A percentile compares a stretch with the other conserved stretches of the same genome.
Conservation (phyloP, 2,329 filamentous ascomycete genomes). For the Clonostachys byssicola region DNA sequence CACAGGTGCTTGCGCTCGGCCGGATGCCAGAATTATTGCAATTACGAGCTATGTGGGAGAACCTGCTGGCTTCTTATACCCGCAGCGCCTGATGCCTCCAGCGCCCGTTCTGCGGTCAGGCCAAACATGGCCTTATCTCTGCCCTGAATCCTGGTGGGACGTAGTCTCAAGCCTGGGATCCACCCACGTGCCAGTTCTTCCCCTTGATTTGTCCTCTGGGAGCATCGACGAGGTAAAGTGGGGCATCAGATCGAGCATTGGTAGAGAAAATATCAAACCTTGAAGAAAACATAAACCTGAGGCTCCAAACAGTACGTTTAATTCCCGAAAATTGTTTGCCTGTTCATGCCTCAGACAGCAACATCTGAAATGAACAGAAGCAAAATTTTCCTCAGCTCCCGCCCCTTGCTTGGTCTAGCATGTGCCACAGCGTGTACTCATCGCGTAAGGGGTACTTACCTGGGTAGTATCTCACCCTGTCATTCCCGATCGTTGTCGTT, state of each 20-base stretch:
- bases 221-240: constrained; percentile 1
- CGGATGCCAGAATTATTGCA: no score
- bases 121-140: no score
- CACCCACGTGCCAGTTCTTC: constrained; percentile 4
- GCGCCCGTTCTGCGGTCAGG: no score
- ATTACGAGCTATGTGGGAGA: no score
- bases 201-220: neutral
- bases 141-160: neutral
- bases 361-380: neutral
- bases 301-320: neutral
- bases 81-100: neutral
- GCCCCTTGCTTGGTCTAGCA: no score
- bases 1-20: no score
- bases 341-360: constrained; percentile 5
- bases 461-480: no score
- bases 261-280: constrained; percentile 1
- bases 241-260: neutral
- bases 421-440: no score
- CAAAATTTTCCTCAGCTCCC: constrained; percentile 2
- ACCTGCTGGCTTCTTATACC: neutral
- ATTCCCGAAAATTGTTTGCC: no score
- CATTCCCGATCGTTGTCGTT: no score
- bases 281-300: neutral
- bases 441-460: no score
- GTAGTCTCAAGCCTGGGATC: neutral